Conservation (phyloP, 192 early-diverging fungal genomes). For the Coemansia sp. region DNA sequence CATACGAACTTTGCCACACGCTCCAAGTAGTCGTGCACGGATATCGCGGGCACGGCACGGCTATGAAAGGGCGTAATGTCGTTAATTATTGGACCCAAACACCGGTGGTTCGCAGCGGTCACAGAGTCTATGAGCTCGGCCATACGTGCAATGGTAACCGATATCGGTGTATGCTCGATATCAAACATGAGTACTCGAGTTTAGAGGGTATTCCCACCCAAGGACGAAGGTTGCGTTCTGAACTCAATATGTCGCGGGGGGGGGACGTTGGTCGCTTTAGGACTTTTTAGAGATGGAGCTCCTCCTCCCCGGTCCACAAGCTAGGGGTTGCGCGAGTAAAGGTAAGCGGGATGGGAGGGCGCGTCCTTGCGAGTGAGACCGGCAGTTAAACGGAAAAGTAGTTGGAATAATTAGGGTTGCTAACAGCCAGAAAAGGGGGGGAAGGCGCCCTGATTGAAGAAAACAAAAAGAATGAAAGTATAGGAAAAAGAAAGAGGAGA, state of each 20-base stretch:
- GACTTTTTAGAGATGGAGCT: background rate
- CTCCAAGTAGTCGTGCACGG: conserved; percentile 62
- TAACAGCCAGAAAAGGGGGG: background rate
- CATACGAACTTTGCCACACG: conserved; percentile 70
- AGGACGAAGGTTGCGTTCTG: background rate
- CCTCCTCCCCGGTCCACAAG: background rate
- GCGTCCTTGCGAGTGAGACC: background rate
- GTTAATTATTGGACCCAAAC: conserved; percentile 13
- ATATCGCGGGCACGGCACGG: conserved; percentile 65
- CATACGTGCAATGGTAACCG: conserved; percentile 35
- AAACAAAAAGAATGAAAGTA: background rate
- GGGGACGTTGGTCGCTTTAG: background rate
- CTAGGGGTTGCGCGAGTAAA: background rate
- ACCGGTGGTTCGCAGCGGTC: conserved; percentile 22
- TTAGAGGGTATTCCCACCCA: background rate
- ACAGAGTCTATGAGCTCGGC: conserved; percentile 37
- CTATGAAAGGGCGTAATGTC: conserved; percentile 71
- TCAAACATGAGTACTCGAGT: conserved; percentile 30
- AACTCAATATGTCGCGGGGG: background rate
- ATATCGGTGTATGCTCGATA: conserved; percentile 33
- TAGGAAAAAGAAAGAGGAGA: background rate
- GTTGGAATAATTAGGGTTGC: background rate
- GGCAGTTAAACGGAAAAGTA: background rate
- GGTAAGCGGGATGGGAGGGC: background rate
- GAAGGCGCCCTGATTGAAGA: background rate